Percentiles rank a stretch among this genome's conserved stretches.
Conservation (phyloP, 164 flowering plant genomes). For the Euptelea pleiosperma region DNA sequence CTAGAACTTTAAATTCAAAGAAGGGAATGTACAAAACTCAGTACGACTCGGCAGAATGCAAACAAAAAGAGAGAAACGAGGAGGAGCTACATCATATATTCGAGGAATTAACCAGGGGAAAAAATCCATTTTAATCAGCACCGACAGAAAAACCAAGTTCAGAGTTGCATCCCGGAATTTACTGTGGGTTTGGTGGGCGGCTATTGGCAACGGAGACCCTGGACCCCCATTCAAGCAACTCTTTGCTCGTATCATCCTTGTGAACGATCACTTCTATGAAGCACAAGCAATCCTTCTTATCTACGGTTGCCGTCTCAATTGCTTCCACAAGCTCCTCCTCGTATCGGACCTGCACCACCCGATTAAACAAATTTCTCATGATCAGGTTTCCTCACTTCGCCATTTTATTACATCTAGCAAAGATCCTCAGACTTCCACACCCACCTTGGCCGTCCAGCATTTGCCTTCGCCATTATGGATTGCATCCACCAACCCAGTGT, state of each 20-base stretch:
- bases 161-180: too few relatives aligned
- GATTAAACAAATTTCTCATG: neutral
- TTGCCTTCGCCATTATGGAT: constrained; percentile 62
- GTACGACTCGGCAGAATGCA: too few relatives aligned
- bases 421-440: neutral
- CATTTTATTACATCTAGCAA: too few relatives aligned
- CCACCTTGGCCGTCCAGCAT: constrained; percentile 64
- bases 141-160: too few relatives aligned
- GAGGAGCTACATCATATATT: too few relatives aligned
- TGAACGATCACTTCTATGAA: constrained; percentile 80
- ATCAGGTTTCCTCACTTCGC: too few relatives aligned
- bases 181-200: constrained; percentile 77
- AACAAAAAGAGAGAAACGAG: too few relatives aligned
- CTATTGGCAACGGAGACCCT: constrained; percentile 74
- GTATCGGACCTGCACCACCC: constrained; percentile 38
- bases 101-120: too few relatives aligned
- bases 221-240: constrained; percentile 74
- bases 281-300: constrained; percentile 58
- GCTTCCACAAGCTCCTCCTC: constrained; percentile 70
- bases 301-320: constrained; percentile 50
- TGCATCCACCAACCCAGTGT: constrained; percentile 60
- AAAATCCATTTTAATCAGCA: too few relatives aligned
- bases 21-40: too few relatives aligned
- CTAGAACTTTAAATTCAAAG: too few relatives aligned
- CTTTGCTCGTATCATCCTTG: constrained; percentile 86